Evolutionary conservation across 768 basidiomycete genomes (phyloP).

Genomic region (Filobasidium floriforme): DNA sequence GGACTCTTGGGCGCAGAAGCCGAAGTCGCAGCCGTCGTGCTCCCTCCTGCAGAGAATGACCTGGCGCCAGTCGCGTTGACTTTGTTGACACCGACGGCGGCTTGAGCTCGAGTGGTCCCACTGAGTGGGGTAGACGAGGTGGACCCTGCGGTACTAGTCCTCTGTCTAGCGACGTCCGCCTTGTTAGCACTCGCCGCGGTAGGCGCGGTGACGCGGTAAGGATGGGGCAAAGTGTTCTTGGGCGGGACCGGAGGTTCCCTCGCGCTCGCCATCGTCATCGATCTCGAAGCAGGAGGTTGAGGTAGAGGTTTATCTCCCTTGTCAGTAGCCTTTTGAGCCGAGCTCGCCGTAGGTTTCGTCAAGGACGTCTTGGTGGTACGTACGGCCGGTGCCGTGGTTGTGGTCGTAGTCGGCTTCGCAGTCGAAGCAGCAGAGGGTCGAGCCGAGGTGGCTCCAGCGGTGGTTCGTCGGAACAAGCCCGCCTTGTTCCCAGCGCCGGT

Average conservation of each 20-base stretch:
- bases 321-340: slow-evolving; percentile 5
- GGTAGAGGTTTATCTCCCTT: slow-evolving; percentile 4
- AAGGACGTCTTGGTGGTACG: slow-evolving; percentile 7
- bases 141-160: background rate
- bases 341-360: slow-evolving; percentile 5
- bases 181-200: background rate
- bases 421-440: background rate
- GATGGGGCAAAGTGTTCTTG: slow-evolving; percentile 5
- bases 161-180: background rate
- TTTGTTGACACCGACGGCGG: background rate
- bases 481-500: background rate
- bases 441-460: background rate
- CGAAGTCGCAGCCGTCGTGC: background rate
- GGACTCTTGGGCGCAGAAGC: background rate
- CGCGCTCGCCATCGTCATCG: background rate
- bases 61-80: slow-evolving; percentile 1
- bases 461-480: background rate
- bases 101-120: background rate
- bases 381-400: background rate
- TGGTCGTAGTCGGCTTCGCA: background rate
- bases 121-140: background rate
- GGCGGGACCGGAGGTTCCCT: slow-evolving; percentile 1
- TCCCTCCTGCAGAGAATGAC: background rate
- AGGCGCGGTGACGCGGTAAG: background rate
- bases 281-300: background rate